Evolutionary conservation across 495 filamentous ascomycete genomes (phyloP), one percentile per base, ranked within the genome.

Genomic region (Annulohypoxylon bovei): DNA sequence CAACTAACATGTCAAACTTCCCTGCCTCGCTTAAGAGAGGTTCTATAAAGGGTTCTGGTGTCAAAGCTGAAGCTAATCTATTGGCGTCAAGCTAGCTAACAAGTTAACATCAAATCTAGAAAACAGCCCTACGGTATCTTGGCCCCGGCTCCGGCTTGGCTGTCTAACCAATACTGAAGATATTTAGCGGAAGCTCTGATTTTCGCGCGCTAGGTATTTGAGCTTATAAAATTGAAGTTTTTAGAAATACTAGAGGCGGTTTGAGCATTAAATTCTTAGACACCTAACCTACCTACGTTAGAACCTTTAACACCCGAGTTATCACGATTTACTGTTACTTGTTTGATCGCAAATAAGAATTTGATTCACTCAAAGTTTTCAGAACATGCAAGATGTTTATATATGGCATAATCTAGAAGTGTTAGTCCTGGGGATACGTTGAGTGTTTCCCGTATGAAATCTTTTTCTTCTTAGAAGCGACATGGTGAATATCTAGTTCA

Each of bases 111-210:
- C 27, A 27, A 42, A 9, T 27, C 30, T 16, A 33, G 6, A 62
- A 12, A 23, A 23, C 58, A 37, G 28, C 27, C 59, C 46, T 32
- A 40, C 6, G 7, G 27, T 16, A 1, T 20, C 12, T 14, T 23
- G 23, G 27, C 35, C 44, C 37, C 16, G 32, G 32, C 50, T 46
- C 37, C 16, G 32, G 32, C 50, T 46, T 55, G 12, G 6, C 23
- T 8, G 30, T 32, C 61, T 64, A 46, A 54, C 49, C 14, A 7
- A 55, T 49, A 25, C 23, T 54, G 33, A 50, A 32, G 7, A 63
- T 63, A 30, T 28, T 53, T 53, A 54, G 47, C 60, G 60, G 28
- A 35, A 54, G 42, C 7, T 35, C 42, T 28, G 22, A 3, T 35
- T 27, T 61, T 49, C 35, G 23, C 14, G 35, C 27, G 57, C 42